Evolutionary conservation across 2,329 filamentous ascomycete species (phyloP), one percentile per base, ranked within the genome.

Genomic region (Microdochium paspali): DNA sequence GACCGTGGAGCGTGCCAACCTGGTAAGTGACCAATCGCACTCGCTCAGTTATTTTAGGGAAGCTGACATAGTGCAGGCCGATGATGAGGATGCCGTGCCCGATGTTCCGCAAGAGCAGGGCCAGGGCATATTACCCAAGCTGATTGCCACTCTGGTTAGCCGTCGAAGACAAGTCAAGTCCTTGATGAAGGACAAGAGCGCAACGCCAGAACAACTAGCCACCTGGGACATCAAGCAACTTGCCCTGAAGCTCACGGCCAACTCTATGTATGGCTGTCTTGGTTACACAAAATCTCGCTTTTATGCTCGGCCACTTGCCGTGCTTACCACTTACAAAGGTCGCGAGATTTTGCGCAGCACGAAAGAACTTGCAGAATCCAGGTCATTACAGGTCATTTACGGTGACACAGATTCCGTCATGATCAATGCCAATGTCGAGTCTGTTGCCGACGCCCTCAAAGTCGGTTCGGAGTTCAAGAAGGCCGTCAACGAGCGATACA

Each of bases 381-480:
- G 87, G 56, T 84, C 90, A 50, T 77, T 98, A 25, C 87, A 93
- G 60, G 93, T 98, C 64, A 97, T 98, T 53, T 98, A 98, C 58
- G 93, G 93, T 71, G 93, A 98, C 68, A 98, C 93, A 12, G 93
- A 98, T 67, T 98, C 93, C 9, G 93, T 98, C 68, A 98, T 98
- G 93, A 97, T 98, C 73, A 98, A 98, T 61, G 95, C 93, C 53
- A 97, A 97, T 61, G 90, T 93, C 47, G 88, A 96, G 66, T 95
- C 87, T 55, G 86, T 97, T 25, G 82, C 87, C 26, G 90, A 95
- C 58, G 93, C 93, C 2, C 72, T 96, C 57, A 90, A 87, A 61
- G 86, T 98, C 46, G 94, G 93, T 49, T 84, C 89, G 42, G 89
- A 97, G 53, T 97, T 98, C 76, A 97, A 96, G 70, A 85, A 82